Evolutionary conservation across 2,329 filamentous ascomycete genomes (phyloP), one percentile per base, ranked within the genome.

Genomic region (Xylariaceae sp.): DNA sequence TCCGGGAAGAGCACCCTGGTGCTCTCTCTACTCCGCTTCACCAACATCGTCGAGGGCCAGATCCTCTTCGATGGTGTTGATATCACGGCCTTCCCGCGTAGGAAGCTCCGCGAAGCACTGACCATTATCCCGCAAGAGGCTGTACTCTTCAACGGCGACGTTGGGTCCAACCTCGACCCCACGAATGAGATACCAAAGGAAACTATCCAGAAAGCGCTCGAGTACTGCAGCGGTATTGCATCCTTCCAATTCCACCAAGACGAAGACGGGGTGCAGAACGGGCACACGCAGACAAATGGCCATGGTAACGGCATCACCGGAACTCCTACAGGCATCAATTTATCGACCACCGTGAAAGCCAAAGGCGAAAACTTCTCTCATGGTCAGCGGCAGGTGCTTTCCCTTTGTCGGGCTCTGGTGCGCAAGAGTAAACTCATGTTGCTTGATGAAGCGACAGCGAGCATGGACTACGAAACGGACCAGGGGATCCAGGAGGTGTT

Each of bases 1-100:
- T 89, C 85, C 4, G 89, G 89, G 3, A 95, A 95, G 63, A 89
- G 83, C 38, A 94, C 88, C 0, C 53, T 77, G 6, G 69, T 78
- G 0, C 60, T 81, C 4, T 79, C 76, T 1, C 58, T 81, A 3
- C 62, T 81, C 12, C 71, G 73, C 13, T 76, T 77, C 49, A 75
- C 73, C 3, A 64, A 75, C 44, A 64, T 74, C 28, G 64, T 73
- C 11, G 69, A 67, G 0, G 77, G 77, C 0, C 63, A 72, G 33
- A 73, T 81, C 18, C 59, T 73, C 1, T 78, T 76, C 51, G 76
- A 80, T 43, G 76, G 75, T 19, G 57, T 75, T 17, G 73, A 79
- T 42, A 76, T 80, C 42, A 71, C 67, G n/a, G 68, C 65, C 31
- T 63, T 80, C 17, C 67, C 68, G 3, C 68, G 76, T 4, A 64